Conservation (phyloP, 2,329 filamentous ascomycete species). For the Xylariaceae sp. region DNA sequence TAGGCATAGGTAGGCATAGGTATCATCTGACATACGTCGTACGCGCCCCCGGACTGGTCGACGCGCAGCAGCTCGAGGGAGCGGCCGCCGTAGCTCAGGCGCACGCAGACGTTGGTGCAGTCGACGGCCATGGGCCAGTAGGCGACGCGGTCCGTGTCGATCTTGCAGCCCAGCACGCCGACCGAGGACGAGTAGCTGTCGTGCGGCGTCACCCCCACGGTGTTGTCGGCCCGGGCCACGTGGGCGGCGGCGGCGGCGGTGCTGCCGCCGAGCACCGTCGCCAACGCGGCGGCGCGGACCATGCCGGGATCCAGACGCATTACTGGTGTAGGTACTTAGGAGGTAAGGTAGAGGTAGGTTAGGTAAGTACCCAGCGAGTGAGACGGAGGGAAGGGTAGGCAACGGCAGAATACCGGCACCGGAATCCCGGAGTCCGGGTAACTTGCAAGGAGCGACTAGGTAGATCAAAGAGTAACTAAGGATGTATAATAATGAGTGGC, state of each 20-base stretch:
- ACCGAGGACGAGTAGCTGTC: slow-evolving; percentile 48
- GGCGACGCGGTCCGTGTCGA: slow-evolving; percentile 53
- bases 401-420: too few relatives aligned
- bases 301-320: too few relatives aligned
- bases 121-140: slow-evolving; percentile 49
- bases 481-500: slow-evolving; percentile 4
- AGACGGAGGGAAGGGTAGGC: slow-evolving; percentile 2
- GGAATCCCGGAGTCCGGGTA: too few relatives aligned
- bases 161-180: slow-evolving; percentile 54
- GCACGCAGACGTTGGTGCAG: slow-evolving; percentile 52
- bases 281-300: slow-evolving; percentile 1
- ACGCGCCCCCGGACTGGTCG: slow-evolving; percentile 47
- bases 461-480: background rate
- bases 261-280: slow-evolving; percentile 2
- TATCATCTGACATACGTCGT: too few relatives aligned
- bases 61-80: slow-evolving; percentile 51
- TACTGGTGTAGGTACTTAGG: too few relatives aligned
- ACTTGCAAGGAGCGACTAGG: slow-evolving; percentile 1
- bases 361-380: too few relatives aligned
- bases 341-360: too few relatives aligned
- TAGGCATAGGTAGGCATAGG: too few relatives aligned
- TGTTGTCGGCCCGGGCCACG: slow-evolving; percentile 40
- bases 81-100: slow-evolving; percentile 41
- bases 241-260: slow-evolving; percentile 28
- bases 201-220: slow-evolving; percentile 46